Evolutionary conservation across 2,329 filamentous ascomycete genomes (phyloP).

Genomic region (Sodiomyces alkalinus): DNA sequence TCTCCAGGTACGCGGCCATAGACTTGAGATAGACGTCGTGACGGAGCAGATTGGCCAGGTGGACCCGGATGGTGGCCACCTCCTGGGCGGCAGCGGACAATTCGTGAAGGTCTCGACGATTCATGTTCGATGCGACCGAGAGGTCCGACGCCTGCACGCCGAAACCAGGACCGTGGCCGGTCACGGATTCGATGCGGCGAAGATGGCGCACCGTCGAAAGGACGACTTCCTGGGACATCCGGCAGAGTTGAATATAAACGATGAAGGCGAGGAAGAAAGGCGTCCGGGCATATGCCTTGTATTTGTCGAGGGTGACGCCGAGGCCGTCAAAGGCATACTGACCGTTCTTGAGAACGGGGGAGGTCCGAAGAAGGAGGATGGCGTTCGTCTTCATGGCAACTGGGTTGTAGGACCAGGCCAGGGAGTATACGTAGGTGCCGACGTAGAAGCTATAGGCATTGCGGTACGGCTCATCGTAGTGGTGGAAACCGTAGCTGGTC

Average conservation of each 20-base stretch:
- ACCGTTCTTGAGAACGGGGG: constrained; percentile 1
- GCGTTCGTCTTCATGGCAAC: constrained; percentile 3
- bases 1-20: constrained; percentile 1
- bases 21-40: constrained; percentile 3
- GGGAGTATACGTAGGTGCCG: constrained; percentile 5
- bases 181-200: constrained; percentile 1
- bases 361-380: constrained; percentile 4
- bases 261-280: constrained; percentile 4
- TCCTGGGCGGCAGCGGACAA: constrained; percentile 4
- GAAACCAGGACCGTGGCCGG: constrained; percentile 2
- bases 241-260: constrained; percentile 2
- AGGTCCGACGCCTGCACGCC: neutral
- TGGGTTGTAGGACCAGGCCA: constrained; percentile 5
- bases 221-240: constrained; percentile 2
- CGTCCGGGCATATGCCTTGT: neutral
- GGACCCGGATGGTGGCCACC: constrained; percentile 4
- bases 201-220: constrained; percentile 2
- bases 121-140: neutral
- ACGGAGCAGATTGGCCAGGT: constrained; percentile 4
- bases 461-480: constrained; percentile 2
- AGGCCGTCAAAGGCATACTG: constrained; percentile 1
- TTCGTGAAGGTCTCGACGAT: constrained; percentile 1
- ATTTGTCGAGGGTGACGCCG: neutral
- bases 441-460: constrained; percentile 4
- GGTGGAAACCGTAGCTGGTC: constrained; percentile 5